These are phyloP conservation scores for Graphilbum fragrans DNA, from an alignment of 2,329 filamentous ascomycete species.

Conservation along the genomic window DNA sequence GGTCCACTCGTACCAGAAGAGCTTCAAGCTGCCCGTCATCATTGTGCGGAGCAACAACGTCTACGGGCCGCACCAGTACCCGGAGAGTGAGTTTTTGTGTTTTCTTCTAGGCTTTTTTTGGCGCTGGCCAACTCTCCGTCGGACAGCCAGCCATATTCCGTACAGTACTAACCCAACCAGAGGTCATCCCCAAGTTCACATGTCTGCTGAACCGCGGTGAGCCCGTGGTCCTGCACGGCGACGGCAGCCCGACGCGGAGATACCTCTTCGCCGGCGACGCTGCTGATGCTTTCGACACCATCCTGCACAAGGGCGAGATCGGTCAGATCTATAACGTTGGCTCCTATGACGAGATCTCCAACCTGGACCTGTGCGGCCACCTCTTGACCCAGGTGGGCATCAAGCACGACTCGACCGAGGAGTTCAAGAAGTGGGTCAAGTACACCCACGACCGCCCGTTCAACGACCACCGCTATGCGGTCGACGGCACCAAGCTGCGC, in stretches of 20 bases:
- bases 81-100: slow-evolving; percentile 51
- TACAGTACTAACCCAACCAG: slow-evolving; percentile 25
- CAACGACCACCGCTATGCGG: slow-evolving; percentile 63
- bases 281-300: slow-evolving; percentile 72
- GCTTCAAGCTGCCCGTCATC: slow-evolving; percentile 68
- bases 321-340: slow-evolving; percentile 77
- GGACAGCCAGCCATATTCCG: neutral
- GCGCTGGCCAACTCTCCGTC: no score
- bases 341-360: slow-evolving; percentile 66
- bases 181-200: slow-evolving; percentile 75
- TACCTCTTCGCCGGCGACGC: slow-evolving; percentile 73
- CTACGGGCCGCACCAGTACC: slow-evolving; percentile 74
- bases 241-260: slow-evolving; percentile 60
- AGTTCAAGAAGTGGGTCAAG: slow-evolving; percentile 54
- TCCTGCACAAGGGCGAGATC: slow-evolving; percentile 62
- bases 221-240: slow-evolving; percentile 63
- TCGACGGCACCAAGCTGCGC: slow-evolving; percentile 56
- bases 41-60: slow-evolving; percentile 78
- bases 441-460: slow-evolving; percentile 70
- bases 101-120: neutral
- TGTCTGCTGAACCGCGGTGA: slow-evolving; percentile 55
- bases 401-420: slow-evolving; percentile 32
- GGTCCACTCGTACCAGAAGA: slow-evolving; percentile 77
- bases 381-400: slow-evolving; percentile 53
- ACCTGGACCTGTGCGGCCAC: slow-evolving; percentile 54